Percentiles rank a stretch among this genome's conserved stretches.
Conservation (phyloP, 257 asterid species). For the Forsythia suspensa region DNA sequence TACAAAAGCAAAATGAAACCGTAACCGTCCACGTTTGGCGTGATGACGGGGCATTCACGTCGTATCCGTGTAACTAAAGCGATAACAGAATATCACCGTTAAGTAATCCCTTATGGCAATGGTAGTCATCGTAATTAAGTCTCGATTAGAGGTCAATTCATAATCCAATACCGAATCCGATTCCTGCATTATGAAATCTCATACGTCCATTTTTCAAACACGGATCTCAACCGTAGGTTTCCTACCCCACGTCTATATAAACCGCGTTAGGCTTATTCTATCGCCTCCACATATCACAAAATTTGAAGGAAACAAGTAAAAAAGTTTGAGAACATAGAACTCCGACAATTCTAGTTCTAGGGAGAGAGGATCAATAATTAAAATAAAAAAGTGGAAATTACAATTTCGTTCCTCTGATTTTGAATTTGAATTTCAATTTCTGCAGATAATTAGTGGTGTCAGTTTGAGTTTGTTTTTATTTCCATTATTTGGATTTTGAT, state of each 20-base stretch:
- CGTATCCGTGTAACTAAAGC: not conserved
- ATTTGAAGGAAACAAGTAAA: not conserved
- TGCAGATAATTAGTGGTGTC: not conserved
- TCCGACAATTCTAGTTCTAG: not conserved
- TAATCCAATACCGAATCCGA: no score
- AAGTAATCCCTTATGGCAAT: not conserved
- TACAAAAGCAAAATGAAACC: no score
- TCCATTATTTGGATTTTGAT: slow-evolving; percentile 1
- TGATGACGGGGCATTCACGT: not conserved
- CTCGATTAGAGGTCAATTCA: not conserved
- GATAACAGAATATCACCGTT: no score
- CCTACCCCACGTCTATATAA: slow-evolving; percentile 6
- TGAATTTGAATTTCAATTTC: not conserved
- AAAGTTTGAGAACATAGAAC: no score
- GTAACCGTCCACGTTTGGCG: not conserved
- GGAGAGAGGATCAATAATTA: slow-evolving; percentile 5
- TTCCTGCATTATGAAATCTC: slow-evolving; percentile 15
- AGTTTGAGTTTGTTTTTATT: not conserved
- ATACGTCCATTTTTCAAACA: slow-evolving; percentile 19
- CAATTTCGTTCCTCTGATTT: not conserved
- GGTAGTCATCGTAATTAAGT: not conserved
- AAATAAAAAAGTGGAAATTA: not conserved
- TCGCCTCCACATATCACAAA: slow-evolving; percentile 1
- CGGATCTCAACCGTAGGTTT: slow-evolving; percentile 23
- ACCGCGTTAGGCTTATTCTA: not conserved